Evolutionary conservation across 768 basidiomycete species (phyloP).

Genomic region (Stropharia rugosoannulata): DNA sequence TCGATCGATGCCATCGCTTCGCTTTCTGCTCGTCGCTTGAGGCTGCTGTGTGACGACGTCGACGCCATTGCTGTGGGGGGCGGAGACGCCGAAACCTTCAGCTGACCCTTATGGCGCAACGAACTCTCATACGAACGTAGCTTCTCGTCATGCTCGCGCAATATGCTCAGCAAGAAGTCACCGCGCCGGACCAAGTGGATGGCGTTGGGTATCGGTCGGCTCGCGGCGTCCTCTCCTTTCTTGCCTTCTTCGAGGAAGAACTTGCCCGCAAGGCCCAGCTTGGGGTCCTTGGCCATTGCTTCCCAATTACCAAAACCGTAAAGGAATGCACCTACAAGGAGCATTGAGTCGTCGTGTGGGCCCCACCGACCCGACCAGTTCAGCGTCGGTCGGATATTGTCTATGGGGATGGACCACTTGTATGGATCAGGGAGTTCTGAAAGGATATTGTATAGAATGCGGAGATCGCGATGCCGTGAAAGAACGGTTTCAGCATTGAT

Average conservation of each 20-base stretch:
- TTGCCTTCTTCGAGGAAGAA: conserved; percentile 99
- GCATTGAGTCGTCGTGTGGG: conserved; percentile 88
- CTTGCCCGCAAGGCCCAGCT: conserved; percentile 83
- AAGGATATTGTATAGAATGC: conserved; percentile 82
- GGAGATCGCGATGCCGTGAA: conserved; percentile 84
- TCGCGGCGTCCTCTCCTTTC: conserved; percentile 84
- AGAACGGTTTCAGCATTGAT: conserved; percentile 98
- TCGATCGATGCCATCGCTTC: conserved; percentile 83
- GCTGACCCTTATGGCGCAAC: conserved; percentile 65
- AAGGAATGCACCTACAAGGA: conserved; percentile 89
- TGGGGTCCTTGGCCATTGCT: conserved; percentile 84
- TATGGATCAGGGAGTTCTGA: conserved; percentile 70
- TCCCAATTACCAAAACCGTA: conserved; percentile 99
- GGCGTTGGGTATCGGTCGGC: conserved; percentile 91
- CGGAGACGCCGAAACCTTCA: conserved; percentile 74
- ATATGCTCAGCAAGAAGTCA: conserved; percentile 84
- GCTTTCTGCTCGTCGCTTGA: conserved; percentile 82
- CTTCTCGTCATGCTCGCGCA: conserved; percentile 90
- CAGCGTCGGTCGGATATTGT: conserved; percentile 89
- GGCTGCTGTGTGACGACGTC: conserved; percentile 57
- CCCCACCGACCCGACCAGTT: conserved; percentile 98
- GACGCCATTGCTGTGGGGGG: conserved; percentile 72
- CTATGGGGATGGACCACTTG: conserved; percentile 86
- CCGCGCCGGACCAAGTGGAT: conserved; percentile 97
- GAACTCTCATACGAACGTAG: conserved; percentile 85